Evolutionary conservation across 257 asterid genomes (phyloP), one percentile per base, ranked within the genome.

Genomic region (Solanum piurae): DNA sequence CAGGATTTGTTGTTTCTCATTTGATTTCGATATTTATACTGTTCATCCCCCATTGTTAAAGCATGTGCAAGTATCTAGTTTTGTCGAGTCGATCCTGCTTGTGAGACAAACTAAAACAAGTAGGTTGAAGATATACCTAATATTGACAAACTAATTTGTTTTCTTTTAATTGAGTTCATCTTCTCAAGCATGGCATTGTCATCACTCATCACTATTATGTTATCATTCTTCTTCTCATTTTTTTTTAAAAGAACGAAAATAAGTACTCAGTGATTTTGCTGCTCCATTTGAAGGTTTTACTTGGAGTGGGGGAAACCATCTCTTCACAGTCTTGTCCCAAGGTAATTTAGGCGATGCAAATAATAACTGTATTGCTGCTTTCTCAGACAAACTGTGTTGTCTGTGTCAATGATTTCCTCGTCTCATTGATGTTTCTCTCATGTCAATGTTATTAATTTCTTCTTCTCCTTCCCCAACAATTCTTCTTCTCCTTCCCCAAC

Each of bases 271-370:
- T 14, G 29, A 33, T 71, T 31, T 73, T 71, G 80, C 73, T 80
- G 84, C 74, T 82, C 85, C 88, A 80, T 90, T 88, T 89, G 83
- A 92, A 97, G 99, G 99, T 97, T 86, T 90, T 97, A 73, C 98
- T 91, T 87, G 97, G 98, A 90, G 92, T 94, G 85, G 98, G 99
- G 86, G 98, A 97, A 92, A 88, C 91, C 85, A 95, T 97, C 88
- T 92, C 96, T 82, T 91, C 94, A 9, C 93, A 95, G 87, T 87
- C 97, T 68, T 97, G 99, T 82, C 94, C 97, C 89, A 95, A 97
- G 98, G 99, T 95, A 92, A 87, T 88, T 23, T 85, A 49, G 69
- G 69, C 3, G 3, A 82, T 82, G 69, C 86, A 82, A 49, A 49
- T 82, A 20, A 31, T 82, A 27, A 27, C 66, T 79, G 66, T 77